Conservation (phyloP, 306 rosid genomes). For the Vigna radiata region DNA sequence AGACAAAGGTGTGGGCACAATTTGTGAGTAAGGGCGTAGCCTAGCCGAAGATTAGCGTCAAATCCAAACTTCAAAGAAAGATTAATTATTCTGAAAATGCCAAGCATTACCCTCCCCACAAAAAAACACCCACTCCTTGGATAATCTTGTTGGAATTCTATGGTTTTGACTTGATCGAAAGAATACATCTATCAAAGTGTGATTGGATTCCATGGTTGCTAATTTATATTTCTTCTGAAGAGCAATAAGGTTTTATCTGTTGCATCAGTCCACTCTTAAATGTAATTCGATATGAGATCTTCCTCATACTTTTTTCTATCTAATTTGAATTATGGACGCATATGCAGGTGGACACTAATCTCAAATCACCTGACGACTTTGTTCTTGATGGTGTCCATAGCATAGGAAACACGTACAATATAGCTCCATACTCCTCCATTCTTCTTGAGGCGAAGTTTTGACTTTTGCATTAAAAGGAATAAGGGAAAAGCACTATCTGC, state of each 20-base stretch:
- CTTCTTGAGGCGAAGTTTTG: constrained; percentile 80
- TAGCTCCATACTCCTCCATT: constrained; percentile 86
- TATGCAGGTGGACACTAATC: constrained; percentile 84
- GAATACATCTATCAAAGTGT: background rate
- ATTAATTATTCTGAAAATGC: background rate
- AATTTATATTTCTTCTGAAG: constrained; percentile 8
- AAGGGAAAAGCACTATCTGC: background rate
- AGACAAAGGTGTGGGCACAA: background rate
- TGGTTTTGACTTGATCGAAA: background rate
- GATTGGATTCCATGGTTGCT: constrained; percentile 5
- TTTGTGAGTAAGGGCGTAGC: background rate
- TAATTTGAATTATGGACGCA: constrained; percentile 37
- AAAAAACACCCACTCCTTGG: background rate
- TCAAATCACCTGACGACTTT: constrained; percentile 75
- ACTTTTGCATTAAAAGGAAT: constrained; percentile 21
- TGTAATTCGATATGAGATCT: constrained; percentile 8
- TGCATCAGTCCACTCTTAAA: background rate
- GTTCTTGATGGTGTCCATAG: constrained; percentile 67
- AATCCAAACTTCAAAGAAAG: background rate
- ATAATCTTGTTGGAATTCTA: background rate
- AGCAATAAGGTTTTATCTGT: constrained; percentile 21
- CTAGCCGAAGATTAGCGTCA: too few species aligned
- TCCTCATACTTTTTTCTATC: background rate
- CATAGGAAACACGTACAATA: constrained; percentile 56
- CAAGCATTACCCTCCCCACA: background rate